These are phyloP conservation scores for Salix arbutifolia DNA, from an alignment of 345 rosid genomes.

Conservation along the genomic window DNA sequence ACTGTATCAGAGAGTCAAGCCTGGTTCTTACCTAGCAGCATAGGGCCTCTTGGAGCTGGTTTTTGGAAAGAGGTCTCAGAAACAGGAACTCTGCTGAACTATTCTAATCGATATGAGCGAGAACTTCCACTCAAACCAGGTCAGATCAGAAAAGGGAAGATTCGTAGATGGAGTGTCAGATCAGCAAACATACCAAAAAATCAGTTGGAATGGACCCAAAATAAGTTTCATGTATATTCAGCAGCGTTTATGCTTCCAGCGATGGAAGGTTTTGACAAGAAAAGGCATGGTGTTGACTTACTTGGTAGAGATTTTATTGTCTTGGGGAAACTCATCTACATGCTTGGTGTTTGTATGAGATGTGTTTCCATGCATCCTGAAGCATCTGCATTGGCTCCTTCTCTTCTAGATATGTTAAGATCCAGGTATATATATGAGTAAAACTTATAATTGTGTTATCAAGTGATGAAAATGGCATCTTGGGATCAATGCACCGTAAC, in stretches of 20 bases:
- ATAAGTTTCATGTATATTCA: constrained; percentile 76
- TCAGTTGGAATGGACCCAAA: constrained; percentile 57
- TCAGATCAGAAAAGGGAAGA: constrained; percentile 66
- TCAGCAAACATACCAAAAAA: constrained; percentile 40
- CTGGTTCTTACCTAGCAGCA: constrained; percentile 83
- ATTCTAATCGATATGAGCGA: constrained; percentile 82
- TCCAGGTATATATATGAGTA: constrained; percentile 56
- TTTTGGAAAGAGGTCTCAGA: constrained; percentile 73
- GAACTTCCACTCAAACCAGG: constrained; percentile 62
- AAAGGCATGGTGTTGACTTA: constrained; percentile 93
- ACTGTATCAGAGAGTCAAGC: constrained; percentile 74
- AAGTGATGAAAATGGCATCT: neutral
- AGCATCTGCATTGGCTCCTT: constrained; percentile 73
- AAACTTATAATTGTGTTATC: neutral
- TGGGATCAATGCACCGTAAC: neutral
- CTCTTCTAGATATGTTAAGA: constrained; percentile 77
- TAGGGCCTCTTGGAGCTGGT: constrained; percentile 59
- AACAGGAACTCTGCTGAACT: constrained; percentile 57
- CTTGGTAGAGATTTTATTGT: constrained; percentile 88
- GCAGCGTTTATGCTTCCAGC: constrained; percentile 99
- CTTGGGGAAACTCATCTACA: constrained; percentile 87
- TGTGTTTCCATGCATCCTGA: constrained; percentile 93
- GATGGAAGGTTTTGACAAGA: constrained; percentile 91
- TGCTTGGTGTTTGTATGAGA: constrained; percentile 90
- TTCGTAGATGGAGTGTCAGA: constrained; percentile 75